Evolutionary conservation across 116 monocot genomes (phyloP), one percentile per base, ranked within the genome.

Genomic region (Trichopus zeylanicus): DNA sequence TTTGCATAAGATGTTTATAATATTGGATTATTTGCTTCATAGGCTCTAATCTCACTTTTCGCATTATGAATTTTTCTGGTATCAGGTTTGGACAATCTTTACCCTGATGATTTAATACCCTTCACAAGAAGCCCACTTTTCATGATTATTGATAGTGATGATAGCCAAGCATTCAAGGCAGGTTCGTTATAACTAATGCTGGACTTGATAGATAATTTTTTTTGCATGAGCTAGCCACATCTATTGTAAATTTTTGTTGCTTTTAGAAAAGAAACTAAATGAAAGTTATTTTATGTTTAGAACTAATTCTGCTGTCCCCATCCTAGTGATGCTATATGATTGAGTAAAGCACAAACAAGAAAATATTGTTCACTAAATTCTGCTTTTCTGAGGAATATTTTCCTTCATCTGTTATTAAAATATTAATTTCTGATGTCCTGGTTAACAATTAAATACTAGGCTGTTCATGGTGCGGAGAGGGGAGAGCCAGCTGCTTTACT

Each of bases 121-220:
- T 99, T 99, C 63, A 99, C 99, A 23, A 76, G 92, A 73, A 85
- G 55, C 57, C 99, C 99, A 31, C 82, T 99, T 65, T 92, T 99
- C 73, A 71, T 99, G 63, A 75, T 99, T 62, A 70, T 92, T 59
- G 99, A 99, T 61, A 86, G 99, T 68, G 88, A 92, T 48, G 85
- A 59, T 64, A 99, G 92, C 69, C 74, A 76, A 58, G 85, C 92
- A 80, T 99, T 99, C 92, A 99, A 99, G 92, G 99, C 99, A 92
- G 88, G 99, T 92, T 99, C 82, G 99, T 99, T 72, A 87, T 63
- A 79, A 93, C 85, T 85, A 82, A 54, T 52, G 66, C 47, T 63
- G 3, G 3, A 37, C 22, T 65, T 73, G 20, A 12, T 31, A 49
- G 20, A 15, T 20, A 24, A 31, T 24, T 6, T 15, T 51, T 27